These are phyloP conservation scores for Sporothrix dimorphospora DNA, from an alignment of 2,329 filamentous ascomycete genomes.

Conservation along the genomic window DNA sequence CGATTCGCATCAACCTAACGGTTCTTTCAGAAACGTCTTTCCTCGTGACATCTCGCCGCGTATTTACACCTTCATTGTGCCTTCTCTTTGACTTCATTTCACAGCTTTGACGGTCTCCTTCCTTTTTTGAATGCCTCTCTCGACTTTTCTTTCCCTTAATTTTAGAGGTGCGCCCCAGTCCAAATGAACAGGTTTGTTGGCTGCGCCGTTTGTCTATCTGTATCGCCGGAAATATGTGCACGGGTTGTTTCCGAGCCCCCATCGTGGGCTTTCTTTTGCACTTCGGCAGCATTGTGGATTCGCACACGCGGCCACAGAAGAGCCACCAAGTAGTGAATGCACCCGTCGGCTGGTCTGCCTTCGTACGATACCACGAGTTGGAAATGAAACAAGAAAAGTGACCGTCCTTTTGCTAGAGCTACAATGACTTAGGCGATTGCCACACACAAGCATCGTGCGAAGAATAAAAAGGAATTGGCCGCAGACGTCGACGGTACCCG, in stretches of 20 bases:
- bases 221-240: background rate
- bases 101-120: no score
- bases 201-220: background rate
- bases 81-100: background rate
- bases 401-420: background rate
- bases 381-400: background rate
- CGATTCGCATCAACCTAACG: background rate
- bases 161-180: background rate
- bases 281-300: background rate
- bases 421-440: background rate
- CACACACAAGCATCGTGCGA: background rate
- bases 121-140: background rate
- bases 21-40: background rate
- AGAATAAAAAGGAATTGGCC: background rate
- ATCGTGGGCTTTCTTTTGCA: background rate
- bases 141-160: background rate
- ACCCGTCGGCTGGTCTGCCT: no score
- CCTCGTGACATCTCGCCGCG: background rate
- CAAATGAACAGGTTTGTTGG: no score
- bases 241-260: background rate
- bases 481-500: background rate
- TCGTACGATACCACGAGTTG: background rate
- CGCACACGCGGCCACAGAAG: background rate
- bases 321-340: no score
- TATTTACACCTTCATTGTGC: background rate